Evolutionary conservation across 2,329 filamentous ascomycete genomes (phyloP).

Genomic region (Fusarium metavorans): DNA sequence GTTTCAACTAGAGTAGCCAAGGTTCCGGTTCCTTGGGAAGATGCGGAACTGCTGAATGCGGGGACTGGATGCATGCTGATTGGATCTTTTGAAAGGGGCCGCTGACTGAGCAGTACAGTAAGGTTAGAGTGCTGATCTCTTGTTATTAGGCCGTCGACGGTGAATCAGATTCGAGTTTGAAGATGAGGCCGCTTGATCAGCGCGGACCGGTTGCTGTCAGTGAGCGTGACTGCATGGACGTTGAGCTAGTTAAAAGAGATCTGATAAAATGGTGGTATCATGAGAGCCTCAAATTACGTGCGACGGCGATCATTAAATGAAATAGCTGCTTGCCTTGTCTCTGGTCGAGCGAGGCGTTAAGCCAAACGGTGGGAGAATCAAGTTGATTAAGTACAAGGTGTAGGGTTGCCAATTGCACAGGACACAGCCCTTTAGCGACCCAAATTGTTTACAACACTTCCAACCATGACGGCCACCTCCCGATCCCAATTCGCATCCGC

Average conservation of each 20-base stretch:
- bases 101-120: conserved; percentile 35
- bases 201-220: background rate
- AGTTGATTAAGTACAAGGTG: background rate
- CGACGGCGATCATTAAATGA: background rate
- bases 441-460: conserved; percentile 76
- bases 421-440: conserved; percentile 49
- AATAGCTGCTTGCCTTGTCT: background rate
- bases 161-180: conserved; percentile 8
- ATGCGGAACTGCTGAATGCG: conserved; percentile 35
- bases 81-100: conserved; percentile 22
- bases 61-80: conserved; percentile 34
- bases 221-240: background rate
- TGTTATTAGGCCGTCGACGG: background rate
- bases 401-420: background rate
- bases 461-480: conserved; percentile 95
- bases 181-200: background rate
- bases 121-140: conserved; percentile 15
- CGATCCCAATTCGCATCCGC: conserved; percentile 79
- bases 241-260: background rate
- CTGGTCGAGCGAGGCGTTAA: background rate
- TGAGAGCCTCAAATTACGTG: background rate
- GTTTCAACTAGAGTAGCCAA: conserved; percentile 16
- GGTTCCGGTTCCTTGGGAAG: background rate
- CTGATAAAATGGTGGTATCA: background rate
- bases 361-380: background rate